phyloP scores from a whole-genome alignment of 1,284 basidiomycete genomes.

The Flammula alnicola region DNA sequence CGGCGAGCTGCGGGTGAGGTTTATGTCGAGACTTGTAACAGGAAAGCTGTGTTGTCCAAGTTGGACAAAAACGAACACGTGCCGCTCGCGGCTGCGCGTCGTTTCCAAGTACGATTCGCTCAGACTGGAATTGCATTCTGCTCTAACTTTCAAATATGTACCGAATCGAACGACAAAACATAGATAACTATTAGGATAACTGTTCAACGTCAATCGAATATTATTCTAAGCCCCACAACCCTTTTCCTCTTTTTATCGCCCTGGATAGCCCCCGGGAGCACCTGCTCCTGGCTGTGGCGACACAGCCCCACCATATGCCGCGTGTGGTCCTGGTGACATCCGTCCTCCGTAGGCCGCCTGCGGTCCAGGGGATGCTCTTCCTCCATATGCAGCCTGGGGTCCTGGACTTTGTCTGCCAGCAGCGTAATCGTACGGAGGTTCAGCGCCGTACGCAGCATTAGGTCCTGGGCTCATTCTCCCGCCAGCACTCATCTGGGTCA shows the following conservation, averaged over 20 bases:
- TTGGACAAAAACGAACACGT: conserved; percentile 13
- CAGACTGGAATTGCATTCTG: no score
- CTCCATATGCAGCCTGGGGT: conserved; percentile 50
- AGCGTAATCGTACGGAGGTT: conserved; percentile 34
- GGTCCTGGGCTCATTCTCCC: conserved; percentile 52
- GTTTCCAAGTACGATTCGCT: conserved; percentile 7
- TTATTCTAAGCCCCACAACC: conserved; percentile 8
- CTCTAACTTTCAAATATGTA: no score
- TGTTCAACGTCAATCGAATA: conserved; percentile 12
- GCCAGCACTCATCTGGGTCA: conserved; percentile 66
- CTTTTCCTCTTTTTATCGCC: conserved; percentile 12
- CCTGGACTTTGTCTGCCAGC: conserved; percentile 48
- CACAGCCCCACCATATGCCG: conserved; percentile 28
- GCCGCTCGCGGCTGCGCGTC: conserved; percentile 4
- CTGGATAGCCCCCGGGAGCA: conserved; percentile 25
- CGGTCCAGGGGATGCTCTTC: conserved; percentile 34
- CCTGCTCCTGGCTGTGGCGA: conserved; percentile 24
- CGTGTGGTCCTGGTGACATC: conserved; percentile 34
- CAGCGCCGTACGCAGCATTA: conserved; percentile 30
- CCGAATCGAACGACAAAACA: conserved; percentile 16
- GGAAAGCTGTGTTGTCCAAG: conserved; percentile 14
- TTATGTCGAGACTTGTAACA: conserved; percentile 1
- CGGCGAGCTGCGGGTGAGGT: not conserved
- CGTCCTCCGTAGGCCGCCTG: conserved; percentile 34
- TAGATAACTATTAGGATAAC: conserved; percentile 18